A percentile compares a stretch with the other conserved stretches of the same genome.
Conservation (phyloP, 345 rosid species). For the Hibiscus trionum region DNA sequence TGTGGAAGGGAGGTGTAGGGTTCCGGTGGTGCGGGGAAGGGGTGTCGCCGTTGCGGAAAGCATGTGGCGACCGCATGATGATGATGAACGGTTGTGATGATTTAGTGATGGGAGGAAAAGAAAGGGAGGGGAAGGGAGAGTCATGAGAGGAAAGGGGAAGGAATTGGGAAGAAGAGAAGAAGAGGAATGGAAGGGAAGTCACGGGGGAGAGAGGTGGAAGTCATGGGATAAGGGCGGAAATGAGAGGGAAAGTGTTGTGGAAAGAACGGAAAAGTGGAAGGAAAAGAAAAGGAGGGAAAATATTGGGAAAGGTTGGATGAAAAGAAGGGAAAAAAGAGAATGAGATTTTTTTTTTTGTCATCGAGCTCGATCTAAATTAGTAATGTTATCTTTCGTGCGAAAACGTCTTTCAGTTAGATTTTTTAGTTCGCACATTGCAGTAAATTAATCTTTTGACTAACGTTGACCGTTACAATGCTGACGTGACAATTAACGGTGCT, state of each 20-base stretch:
- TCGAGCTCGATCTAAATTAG: too few relatives aligned
- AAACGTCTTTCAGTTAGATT: too few relatives aligned
- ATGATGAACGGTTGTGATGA: background rate
- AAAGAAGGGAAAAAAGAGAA: background rate
- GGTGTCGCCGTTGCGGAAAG: constrained; percentile 54
- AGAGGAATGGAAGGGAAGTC: background rate
- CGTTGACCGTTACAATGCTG: too few relatives aligned
- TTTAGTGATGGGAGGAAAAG: background rate
- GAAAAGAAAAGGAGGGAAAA: background rate
- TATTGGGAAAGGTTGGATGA: background rate
- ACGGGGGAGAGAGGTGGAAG: background rate
- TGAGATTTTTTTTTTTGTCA: background rate
- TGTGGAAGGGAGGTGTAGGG: constrained; percentile 48
- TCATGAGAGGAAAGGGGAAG: constrained; percentile 8
- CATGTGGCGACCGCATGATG: constrained; percentile 65
- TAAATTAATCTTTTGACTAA: too few relatives aligned
- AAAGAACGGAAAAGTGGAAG: background rate
- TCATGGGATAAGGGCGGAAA: constrained; percentile 12
- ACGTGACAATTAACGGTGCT: too few relatives aligned
- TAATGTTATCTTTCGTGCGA: too few relatives aligned
- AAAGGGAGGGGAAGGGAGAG: constrained; percentile 11
- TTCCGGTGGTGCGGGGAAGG: constrained; percentile 36
- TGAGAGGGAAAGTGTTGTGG: constrained; percentile 6
- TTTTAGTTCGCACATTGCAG: too few relatives aligned
- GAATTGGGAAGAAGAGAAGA: background rate